Evolutionary conservation across 2,329 filamentous ascomycete species (phyloP), one percentile per base, ranked within the genome.

Genomic region (Cladophialophora carrionii): DNA sequence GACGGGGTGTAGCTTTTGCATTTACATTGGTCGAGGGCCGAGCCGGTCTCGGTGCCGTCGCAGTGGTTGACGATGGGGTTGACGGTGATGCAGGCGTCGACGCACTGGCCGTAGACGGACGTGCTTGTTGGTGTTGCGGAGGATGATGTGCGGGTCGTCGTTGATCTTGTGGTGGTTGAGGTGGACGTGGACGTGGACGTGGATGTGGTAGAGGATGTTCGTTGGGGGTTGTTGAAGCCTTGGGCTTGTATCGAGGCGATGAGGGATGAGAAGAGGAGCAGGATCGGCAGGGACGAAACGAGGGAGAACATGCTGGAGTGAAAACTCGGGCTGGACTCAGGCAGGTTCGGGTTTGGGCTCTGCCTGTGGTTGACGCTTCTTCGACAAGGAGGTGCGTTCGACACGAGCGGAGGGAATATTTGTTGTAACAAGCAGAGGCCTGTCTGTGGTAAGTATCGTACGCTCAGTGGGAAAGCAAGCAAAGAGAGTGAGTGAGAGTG

Each of bases 1-100:
- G 26, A 51, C 14, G 61, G 63, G 3, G 32, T 32, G 66, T 57
- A 68, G 49, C 49, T 60, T 10, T 14, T 43, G 49, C 66, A 68
- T 49, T 32, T 51, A 57, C 66, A 68, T 52, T 61, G 26, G 41
- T 66, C 66, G 17, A 68, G 66, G 1, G 63, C 66, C 7, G 46
- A 29, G 26, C 65, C 65, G 46, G 63, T 60, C 54, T 68, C 66
- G 63, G 52, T 61, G 60, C 63, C 66, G 31, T 65, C 57, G 57
- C 66, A 68, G 56, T 54, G 31, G 29, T 64, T 61, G 17, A 52
- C 49, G 12, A 41, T 63, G 22, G 62, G 65, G 43, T 60, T 29
- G 31, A 20, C 49, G 59, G 17, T 46, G 46, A 55, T 22, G 43
- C 65, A 67, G 52, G 24, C 46, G 32, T 34, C 32, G 26, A 56